phyloP scores from a whole-genome alignment of 2,329 filamentous ascomycete genomes.

The Pseudocercospora vitis region DNA sequence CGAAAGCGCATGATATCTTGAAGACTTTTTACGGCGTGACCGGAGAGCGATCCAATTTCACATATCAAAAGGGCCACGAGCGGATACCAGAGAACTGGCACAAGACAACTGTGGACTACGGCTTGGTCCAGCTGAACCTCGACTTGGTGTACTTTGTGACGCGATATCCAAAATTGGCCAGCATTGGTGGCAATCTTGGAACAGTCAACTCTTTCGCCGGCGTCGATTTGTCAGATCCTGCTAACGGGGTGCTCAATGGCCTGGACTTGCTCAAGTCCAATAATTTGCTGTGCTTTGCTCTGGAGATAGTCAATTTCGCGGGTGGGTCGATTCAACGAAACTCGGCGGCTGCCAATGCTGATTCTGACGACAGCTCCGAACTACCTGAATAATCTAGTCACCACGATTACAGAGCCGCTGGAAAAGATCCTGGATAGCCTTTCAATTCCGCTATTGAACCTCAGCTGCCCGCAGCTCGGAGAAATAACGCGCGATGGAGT shows the following conservation, averaged over 20 bases:
- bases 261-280: conserved; percentile 20
- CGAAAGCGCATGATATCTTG: conserved; percentile 24
- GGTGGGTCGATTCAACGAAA: conserved; percentile 12
- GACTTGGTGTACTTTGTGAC: conserved; percentile 25
- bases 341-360: too few relatives aligned
- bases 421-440: conserved; percentile 20
- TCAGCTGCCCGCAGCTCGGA: conserved; percentile 24
- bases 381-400: conserved; percentile 35
- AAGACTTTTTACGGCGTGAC: conserved; percentile 30
- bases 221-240: conserved; percentile 37
- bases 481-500: conserved; percentile 25
- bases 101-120: conserved; percentile 22
- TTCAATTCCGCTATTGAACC: conserved; percentile 19
- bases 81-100: conserved; percentile 29
- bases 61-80: conserved; percentile 25
- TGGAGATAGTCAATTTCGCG: conserved; percentile 38
- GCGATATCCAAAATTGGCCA: conserved; percentile 23
- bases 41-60: conserved; percentile 24
- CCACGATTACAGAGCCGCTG: conserved; percentile 20
- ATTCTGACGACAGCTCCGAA: conserved; percentile 30
- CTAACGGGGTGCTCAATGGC: conserved; percentile 45
- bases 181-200: conserved; percentile 29
- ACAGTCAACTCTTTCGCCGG: conserved; percentile 30
- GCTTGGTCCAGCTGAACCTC: conserved; percentile 24
- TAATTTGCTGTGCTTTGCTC: conserved; percentile 24